Percentiles rank a stretch among this genome's conserved stretches.
Evolutionary conservation across 441 rosid genomes (phyloP).

Genomic region (Flueggea neowawraea): DNA sequence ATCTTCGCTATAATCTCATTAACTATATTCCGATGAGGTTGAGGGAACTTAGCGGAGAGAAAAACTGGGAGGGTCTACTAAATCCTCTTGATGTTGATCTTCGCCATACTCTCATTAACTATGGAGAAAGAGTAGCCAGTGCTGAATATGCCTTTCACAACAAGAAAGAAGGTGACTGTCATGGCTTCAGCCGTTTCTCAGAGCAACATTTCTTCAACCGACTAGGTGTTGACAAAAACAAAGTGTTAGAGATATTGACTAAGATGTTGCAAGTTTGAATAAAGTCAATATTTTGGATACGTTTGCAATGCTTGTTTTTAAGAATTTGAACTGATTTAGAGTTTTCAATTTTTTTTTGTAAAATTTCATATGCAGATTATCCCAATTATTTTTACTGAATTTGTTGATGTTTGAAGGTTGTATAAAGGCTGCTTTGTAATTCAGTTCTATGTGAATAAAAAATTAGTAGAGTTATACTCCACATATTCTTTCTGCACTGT

Average conservation of each 20-base stretch:
- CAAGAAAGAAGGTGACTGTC: constrained; percentile 28
- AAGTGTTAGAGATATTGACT: not conserved
- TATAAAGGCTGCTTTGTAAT: too few species aligned
- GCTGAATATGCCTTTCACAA: constrained; percentile 48
- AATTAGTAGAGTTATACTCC: too few species aligned
- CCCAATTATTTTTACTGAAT: too few species aligned
- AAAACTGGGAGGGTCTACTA: constrained; percentile 47
- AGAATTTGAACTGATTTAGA: too few species aligned
- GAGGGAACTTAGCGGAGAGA: constrained; percentile 43
- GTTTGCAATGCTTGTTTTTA: too few species aligned
- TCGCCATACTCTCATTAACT: constrained; percentile 49
- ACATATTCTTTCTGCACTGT: too few species aligned
- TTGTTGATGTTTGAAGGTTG: too few species aligned
- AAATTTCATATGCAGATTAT: too few species aligned
- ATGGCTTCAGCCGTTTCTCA: constrained; percentile 35
- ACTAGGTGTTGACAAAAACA: constrained; percentile 23
- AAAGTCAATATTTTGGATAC: too few species aligned
- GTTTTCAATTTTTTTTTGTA: too few species aligned
- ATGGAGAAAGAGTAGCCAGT: constrained; percentile 55
- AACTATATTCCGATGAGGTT: constrained; percentile 66
- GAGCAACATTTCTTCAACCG: constrained; percentile 30
- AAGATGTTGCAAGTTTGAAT: too few species aligned
- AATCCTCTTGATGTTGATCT: constrained; percentile 69
- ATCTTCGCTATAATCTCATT: constrained; percentile 54
- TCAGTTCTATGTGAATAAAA: too few species aligned